Base-by-base conservation (phyloP, 1,284 basidiomycete genomes). In the Phylloboletellus chloephorus region DNA sequence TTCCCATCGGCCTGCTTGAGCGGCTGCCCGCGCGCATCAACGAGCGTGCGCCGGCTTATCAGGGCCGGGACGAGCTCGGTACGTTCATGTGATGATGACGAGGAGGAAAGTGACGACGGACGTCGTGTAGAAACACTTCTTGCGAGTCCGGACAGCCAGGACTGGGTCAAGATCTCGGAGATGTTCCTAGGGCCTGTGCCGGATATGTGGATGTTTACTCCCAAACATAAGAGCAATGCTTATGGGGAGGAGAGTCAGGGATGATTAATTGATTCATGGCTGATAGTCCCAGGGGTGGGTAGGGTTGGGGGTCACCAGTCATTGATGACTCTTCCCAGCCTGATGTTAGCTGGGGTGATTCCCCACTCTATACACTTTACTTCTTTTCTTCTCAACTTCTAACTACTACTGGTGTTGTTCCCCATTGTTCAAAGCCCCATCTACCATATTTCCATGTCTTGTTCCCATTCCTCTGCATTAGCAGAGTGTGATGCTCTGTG, bases 151-250 rank as follows among this genome's bases (percentile, higher is more conserved):
- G 79, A 87, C 55, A 82, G 84, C 48, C 70, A 76, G n/a, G 92
- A 97, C 61, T 98, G 95, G 95, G 86, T 97, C 39, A 90, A 82
- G 65, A 82, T 98, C 23, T 88, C 87, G 1, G 91, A 96, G 63
- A 94, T 97, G 88, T 98, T 90, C 77, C 71, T 86, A 10, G 88
- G 88, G 2, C 79, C 76, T 32, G 70, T 74, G 1, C 83, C 82
- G 0, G 78, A 81, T 19, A 67, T 69, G 24, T 85, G 79, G 72
- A 63, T 67, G 5, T 90, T 89, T 62, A 70, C 70, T 5, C 85
- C 83, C 2, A 88, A 88, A 57, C 83, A 87, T 61, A 85, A 82
- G 61, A 81, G 79, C 45, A 85, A 82, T 51, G 67, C 79, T 1
- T 72, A 75, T 51, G 76, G 72, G 2, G 78, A 79, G 44, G 79